Percentiles rank a stretch among this genome's conserved stretches.
Conservation (phyloP, 768 basidiomycete species). For the Suillus bovinus region DNA sequence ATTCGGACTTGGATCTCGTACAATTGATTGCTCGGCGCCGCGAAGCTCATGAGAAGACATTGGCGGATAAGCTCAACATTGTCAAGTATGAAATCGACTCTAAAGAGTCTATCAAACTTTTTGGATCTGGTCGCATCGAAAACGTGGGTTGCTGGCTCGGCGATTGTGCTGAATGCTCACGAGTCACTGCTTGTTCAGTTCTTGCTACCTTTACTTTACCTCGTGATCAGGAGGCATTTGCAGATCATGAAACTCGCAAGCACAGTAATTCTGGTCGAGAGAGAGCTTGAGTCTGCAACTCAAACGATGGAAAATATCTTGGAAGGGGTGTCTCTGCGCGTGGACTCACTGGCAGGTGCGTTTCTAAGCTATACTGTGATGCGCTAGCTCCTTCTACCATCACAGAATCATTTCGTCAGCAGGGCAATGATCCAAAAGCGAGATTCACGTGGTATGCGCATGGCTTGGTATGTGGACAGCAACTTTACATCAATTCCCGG, state of each 20-base stretch:
- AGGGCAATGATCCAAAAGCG: background rate
- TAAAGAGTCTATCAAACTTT: conserved; percentile 28
- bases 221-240: conserved; percentile 35
- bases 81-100: conserved; percentile 35
- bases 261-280: conserved; percentile 26
- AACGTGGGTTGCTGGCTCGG: conserved; percentile 20
- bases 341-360: background rate
- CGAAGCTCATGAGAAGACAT: conserved; percentile 28
- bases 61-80: conserved; percentile 25
- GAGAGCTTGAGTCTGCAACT: conserved; percentile 20
- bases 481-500: background rate
- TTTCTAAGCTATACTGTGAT: background rate
- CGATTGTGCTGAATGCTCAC: background rate
- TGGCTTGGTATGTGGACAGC: background rate
- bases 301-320: background rate
- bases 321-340: background rate
- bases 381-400: too few species aligned
- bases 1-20: conserved; percentile 23
- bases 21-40: background rate
- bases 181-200: conserved; percentile 23
- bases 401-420: background rate
- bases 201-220: conserved; percentile 36
- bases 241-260: conserved; percentile 31
- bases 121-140: conserved; percentile 36
- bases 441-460: background rate